These are phyloP conservation scores for Moringa oleifera DNA, from an alignment of 345 rosid genomes.

Conservation along the genomic window DNA sequence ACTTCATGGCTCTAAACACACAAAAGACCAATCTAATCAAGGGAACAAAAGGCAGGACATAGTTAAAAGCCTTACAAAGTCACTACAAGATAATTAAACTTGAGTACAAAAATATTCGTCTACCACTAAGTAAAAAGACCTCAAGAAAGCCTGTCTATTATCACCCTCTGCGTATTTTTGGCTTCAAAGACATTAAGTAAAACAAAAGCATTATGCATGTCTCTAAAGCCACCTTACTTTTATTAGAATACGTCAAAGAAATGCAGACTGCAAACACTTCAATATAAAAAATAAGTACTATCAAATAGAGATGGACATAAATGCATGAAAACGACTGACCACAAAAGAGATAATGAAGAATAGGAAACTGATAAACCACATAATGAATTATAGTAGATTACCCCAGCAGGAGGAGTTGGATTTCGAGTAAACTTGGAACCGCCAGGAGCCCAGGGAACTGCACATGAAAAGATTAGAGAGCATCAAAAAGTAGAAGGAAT, in stretches of 20 bases:
- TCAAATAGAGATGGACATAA: too few relatives aligned
- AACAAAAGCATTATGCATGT: not conserved
- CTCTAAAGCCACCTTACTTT: not conserved
- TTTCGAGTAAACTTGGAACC: slow-evolving; percentile 91
- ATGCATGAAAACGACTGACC: not conserved
- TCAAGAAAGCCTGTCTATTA: not conserved
- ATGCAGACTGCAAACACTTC: too few relatives aligned
- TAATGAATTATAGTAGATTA: slow-evolving; percentile 23
- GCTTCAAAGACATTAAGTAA: not conserved
- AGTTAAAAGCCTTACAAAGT: not conserved
- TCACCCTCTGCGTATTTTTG: not conserved
- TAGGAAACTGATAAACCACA: slow-evolving; percentile 1
- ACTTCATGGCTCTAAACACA: not conserved
- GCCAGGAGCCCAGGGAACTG: slow-evolving; percentile 99
- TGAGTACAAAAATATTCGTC: not conserved
- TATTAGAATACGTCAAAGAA: too few relatives aligned
- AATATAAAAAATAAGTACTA: too few relatives aligned
- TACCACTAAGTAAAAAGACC: not conserved
- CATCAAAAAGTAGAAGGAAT: not conserved
- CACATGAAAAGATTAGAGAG: slow-evolving; percentile 21
- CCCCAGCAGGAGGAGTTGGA: slow-evolving; percentile 95
- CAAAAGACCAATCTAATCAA: not conserved
- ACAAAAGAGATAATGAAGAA: not conserved
- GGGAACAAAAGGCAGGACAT: not conserved
- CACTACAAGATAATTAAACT: not conserved